Base-by-base conservation (phyloP, 1,139 yeast species). In the Yamadazyma membranifaciens region DNA sequence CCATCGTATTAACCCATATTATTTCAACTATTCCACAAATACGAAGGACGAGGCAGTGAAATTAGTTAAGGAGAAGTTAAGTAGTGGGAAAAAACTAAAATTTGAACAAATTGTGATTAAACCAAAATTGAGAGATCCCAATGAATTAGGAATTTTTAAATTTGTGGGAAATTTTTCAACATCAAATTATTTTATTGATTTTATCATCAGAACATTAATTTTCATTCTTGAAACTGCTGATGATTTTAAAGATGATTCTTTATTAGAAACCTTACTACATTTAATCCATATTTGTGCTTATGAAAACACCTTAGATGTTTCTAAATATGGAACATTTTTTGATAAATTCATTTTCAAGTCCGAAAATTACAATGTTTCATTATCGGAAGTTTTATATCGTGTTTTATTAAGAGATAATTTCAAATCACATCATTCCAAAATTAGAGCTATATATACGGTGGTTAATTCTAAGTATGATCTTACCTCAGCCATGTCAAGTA, bases 1-100 rank as follows among this genome's bases (percentile, higher is more conserved):
- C 40, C 64, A 62, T 4, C 66, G 73, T 31, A 71, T 91, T 24
- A 91, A 91, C 55, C 95, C 97, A 0, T 91, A 81, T 55, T 91
- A 84, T 58, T 74, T 87, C 47, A 89, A 88, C 52, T 85, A 85
- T 51, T 69, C 87, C 0, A 67, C 94, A 0, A 88, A 89, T 49
- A 81, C 81, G 40, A 77, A 91, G 44, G 96, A 89, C 43, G 96
- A 78, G 42, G 80, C 81, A 10, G 69, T 77, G 17, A 85, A 60
- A 77, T 87, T 43, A 71, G 78, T 59, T 60, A 77, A 79, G 47
- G 75, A 73, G 31, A 57, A 69, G 28, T 51, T 55, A 28, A 41
- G 67, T 30, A 28, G 27, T 1, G 62, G 63, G 39, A 57, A 59
- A 32, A 59, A 64, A 1, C 62, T 67, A 2, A 55, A 65, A 3